Evolutionary conservation across 306 rosid genomes (phyloP).

Genomic region (Vachellia collinsii): DNA sequence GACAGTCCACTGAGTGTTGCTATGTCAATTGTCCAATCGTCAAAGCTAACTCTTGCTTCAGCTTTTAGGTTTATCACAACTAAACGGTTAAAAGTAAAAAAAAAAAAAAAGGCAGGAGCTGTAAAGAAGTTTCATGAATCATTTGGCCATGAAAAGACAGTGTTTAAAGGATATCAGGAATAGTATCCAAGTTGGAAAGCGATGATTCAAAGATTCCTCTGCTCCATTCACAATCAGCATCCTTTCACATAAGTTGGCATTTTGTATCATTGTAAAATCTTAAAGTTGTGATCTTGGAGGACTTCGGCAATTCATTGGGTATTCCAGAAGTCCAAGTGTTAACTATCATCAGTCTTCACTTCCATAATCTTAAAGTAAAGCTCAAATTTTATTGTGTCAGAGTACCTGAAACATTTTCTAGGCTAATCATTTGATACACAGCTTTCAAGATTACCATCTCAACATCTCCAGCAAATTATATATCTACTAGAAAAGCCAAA

Average conservation of each 20-base stretch:
- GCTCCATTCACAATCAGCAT: too few species aligned
- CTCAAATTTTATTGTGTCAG: conserved; percentile 36
- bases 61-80: not conserved
- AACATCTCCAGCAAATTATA: conserved; percentile 21
- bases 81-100: not conserved
- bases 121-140: not conserved
- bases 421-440: conserved; percentile 19
- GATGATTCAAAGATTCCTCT: too few species aligned
- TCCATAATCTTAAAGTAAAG: conserved; percentile 17
- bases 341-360: not conserved
- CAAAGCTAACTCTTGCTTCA: not conserved
- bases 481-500: conserved; percentile 22
- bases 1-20: not conserved
- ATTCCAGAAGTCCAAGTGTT: too few species aligned
- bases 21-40: not conserved
- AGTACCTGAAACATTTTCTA: conserved; percentile 2
- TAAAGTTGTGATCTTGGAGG: too few species aligned
- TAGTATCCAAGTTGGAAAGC: too few species aligned
- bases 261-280: too few species aligned
- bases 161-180: too few species aligned
- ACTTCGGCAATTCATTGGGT: too few species aligned
- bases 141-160: not conserved
- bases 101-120: not conserved
- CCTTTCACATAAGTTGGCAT: too few species aligned
- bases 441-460: not conserved